Base-by-base conservation (phyloP, 2,329 filamentous ascomycete species). In the Aureobasidium sp. region DNA sequence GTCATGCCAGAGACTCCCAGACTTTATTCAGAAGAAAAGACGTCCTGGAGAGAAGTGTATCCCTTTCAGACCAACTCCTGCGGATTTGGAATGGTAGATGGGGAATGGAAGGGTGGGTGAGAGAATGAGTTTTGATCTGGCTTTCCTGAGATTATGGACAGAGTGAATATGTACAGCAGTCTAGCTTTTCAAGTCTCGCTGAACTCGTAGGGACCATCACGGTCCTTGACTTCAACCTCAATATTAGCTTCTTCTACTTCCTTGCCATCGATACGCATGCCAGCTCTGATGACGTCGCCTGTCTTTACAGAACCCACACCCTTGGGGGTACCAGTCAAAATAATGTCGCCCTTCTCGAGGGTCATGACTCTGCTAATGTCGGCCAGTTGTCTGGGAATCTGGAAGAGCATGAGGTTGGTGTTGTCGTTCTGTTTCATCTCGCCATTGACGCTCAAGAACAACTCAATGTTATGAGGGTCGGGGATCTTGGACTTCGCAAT, bases 311-410 rank as follows among this genome's bases (percentile, higher is more conserved):
- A 82, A 1, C 94, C 94, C 1, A 99, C 94, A 13, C 94, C 94
- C 78, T 97, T 97, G 54, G 94, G 94, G 55, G 94, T 99, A 21
- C 94, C 94, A n/a, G 94, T 99, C 68, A 99, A 78, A 53, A 99
- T 85, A 70, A 99, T 86, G 75, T 99, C 94, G 53, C 93, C 94
- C 70, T 89, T 85, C 75, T 96, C 88, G 63, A 99, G 80, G 9
- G 91, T 91, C 91, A 97, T 97, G 62, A 97, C 92, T 73, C 87
- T 87, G 66, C 90, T 94, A 72, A 99, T 96, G 77, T 97, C 91
- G 70, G 88, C 89, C 71, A 99, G 75, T 66, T 96, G 86, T 67
- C 90, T 82, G 27, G 93, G 92, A 70, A 99, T 94, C 62, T 84
- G 82, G 81, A 96, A 96, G 63, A 99, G 83, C 90, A 99, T 96